Base-by-base conservation (phyloP, 371 early-diverging fungal species). In the Mucor velutinosus region DNA sequence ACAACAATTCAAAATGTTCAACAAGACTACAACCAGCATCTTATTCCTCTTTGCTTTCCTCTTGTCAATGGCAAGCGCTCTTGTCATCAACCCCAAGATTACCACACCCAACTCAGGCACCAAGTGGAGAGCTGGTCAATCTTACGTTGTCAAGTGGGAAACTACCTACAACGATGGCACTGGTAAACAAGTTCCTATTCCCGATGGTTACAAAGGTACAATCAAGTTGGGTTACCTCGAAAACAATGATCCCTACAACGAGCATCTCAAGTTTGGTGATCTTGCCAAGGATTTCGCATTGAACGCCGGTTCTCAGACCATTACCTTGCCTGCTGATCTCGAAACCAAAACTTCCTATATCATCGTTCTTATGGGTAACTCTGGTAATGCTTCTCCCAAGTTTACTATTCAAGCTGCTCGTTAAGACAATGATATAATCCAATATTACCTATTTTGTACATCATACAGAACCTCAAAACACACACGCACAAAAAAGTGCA, bases 291-390 rank as follows among this genome's bases (percentile, higher is more conserved):
- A 65, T 12, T 83, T 83, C 37, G 57, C 60, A n/a, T 64, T 83
- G n/a, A 71, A 64, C 41, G 43, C 62, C 55, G 80, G 83, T 25
- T 35, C 66, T 32, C 65, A 70, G n/a, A 60, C 23, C 14, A 60
- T 83, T 33, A 65, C 70, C 57, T 65, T 83, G 10, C 83, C 83
- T 17, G n/a, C 33, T 23, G 67, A 74, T 35, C 71, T 83, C 19
- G 30, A 53, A n/a, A 75, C 83, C 25, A 73, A 60, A 19, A 37
- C 30, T 23, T 53, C 59, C 33, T 83, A 83, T 35, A 83, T 83
- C 56, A 65, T 83, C 32, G 76, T 83, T 15, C 68, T 83, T 15
- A 73, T 83, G 71, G 83, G 83, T 35, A 72, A 83, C 30, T 80
- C 81, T 49, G 83, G 83, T 39, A 83, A 83, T 33, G 77, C 79